Evolutionary conservation across 2,329 filamentous ascomycete genomes (phyloP), one percentile per base, ranked within the genome.

Genomic region (Piedraia hortae): DNA sequence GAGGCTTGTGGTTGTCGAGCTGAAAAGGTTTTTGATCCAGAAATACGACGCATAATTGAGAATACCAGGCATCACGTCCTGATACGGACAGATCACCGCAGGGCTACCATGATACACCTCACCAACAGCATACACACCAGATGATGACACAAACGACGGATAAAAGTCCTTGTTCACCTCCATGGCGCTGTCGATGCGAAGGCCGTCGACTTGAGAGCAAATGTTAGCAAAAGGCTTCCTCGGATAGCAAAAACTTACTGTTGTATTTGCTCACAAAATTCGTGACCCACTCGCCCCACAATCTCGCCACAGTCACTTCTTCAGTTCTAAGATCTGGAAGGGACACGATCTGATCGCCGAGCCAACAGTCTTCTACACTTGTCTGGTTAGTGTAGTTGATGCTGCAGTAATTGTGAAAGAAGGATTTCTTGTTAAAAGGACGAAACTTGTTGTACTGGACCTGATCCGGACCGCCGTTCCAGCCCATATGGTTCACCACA

Each of bases 261-360:
- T 47, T 49, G 35, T 68, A 72, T 29, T 62, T 58, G 3, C 48
- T 37, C 2, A 71, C 55, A 1, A 71, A 45, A 18, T 46, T 45
- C 10, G 37, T 39, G 31, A 72, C 49, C 68, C 67, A 73, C n/a
- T 46, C 39, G 24, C 59, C 46, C 37, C 58, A 60, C 3, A 58
- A 43, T 9, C 38, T 37, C 12, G 52, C 48, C 6, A 71, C 55
- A 1, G 41, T 38, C 0, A 43, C 23, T 14, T 49, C 45, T 18
- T 56, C 50, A 1, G 66, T 72, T 25, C 59, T 46, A 7, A 72
- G 39, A 30, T 73, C 66, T 0, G 65, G 62, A 1, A 73, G 54
- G 0, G 53, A 48, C n/a, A 60, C 53, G 9, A 47, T 51, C n/a
- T 45, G 47, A 26, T 54, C 50, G 10, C 54, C 55, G 10, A 56